Evolutionary conservation across 106 monocot genomes (phyloP), one percentile per base, ranked within the genome.

Genomic region (Allium cepa): DNA sequence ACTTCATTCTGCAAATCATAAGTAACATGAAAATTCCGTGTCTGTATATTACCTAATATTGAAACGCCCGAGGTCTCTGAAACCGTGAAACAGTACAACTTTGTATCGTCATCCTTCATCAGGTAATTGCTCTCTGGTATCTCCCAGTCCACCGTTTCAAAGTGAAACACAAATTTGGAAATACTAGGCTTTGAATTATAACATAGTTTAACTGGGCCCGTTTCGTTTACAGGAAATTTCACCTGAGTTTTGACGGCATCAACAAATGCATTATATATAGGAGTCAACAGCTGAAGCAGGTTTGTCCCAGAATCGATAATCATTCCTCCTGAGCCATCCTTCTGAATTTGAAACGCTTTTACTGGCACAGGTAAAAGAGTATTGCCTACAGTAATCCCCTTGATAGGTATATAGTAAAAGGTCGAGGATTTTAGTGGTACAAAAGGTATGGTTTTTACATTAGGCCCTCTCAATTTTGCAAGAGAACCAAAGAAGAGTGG

Each of bases 251-350:
- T 28, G 56, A 92, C 79, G 14, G 81, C 87, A 17, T 83, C 64
- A 66, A 60, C 81, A 50, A 88, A 62, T 59, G 15, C 14, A 18
- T 50, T 58, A 70, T 76, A 92, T 1, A 12, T 78, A 7, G 10
- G 60, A 50, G 7, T 12, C 26, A 75, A 78, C 65, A 92, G 46
- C 62, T 61, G 64, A 4, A 87, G 85, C 61, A 88, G 62, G 57
- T 77, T 66, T 4, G 92, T 87, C 8, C 92, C 85, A 36, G 85
- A 87, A 73, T 87, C 88, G 10, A 92, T 81, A 69, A 88, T 83
- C 55, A 82, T 22, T 1, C 92, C 92, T 10, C 88, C 92, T 0
- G 62, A 76, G 1, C 87, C 87, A 28, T 92, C 81, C 6, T 70
- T 53, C 22, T 58, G 18, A 6, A 80, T 5, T 0, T 66, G 66